These are phyloP conservation scores for Kodamaea kaohsiungensis DNA, from an alignment of 805 yeast genomes.

Conservation along the genomic window DNA sequence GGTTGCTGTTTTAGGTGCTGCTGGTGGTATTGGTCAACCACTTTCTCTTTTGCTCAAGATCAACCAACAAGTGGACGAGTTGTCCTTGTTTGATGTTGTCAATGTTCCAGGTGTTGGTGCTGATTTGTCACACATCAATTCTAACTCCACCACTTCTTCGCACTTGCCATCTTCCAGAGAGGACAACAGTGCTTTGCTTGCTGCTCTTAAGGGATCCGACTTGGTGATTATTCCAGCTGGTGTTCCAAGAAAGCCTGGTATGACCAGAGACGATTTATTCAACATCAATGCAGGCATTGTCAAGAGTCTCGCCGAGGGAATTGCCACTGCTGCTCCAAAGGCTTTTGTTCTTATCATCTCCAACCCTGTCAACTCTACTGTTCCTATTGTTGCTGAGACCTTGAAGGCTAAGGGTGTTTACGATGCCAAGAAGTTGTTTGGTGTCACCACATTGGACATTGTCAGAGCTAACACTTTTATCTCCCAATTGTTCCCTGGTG, in stretches of 20 bases:
- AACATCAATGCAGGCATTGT: slow-evolving; percentile 82
- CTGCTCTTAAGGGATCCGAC: slow-evolving; percentile 46
- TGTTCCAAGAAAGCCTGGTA: slow-evolving; percentile 91
- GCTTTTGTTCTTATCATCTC: slow-evolving; percentile 83
- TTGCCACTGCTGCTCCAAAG: slow-evolving; percentile 69
- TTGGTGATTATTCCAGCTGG: slow-evolving; percentile 77
- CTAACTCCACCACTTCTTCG: slow-evolving; percentile 60
- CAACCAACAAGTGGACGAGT: slow-evolving; percentile 58
- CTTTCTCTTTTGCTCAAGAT: slow-evolving; percentile 78
- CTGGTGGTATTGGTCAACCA: slow-evolving; percentile 95
- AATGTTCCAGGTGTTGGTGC: slow-evolving; percentile 86
- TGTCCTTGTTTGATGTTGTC: slow-evolving; percentile 84
- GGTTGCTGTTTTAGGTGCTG: slow-evolving; percentile 88
- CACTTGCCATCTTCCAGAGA: slow-evolving; percentile 59
- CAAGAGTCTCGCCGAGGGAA: slow-evolving; percentile 68
- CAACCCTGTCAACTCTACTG: slow-evolving; percentile 92
- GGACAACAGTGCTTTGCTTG: slow-evolving; percentile 46
- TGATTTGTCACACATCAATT: slow-evolving; percentile 80
- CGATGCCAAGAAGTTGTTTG: slow-evolving; percentile 74
- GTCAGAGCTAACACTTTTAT: slow-evolving; percentile 86
- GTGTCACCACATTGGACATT: slow-evolving; percentile 86
- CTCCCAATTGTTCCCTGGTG: slow-evolving; percentile 51
- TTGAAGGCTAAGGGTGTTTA: slow-evolving; percentile 66
- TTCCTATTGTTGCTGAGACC: slow-evolving; percentile 83
- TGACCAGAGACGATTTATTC: slow-evolving; percentile 90